phyloP scores from a whole-genome alignment of 2,329 filamentous ascomycete species.

The Lasiodiplodia sp. region DNA sequence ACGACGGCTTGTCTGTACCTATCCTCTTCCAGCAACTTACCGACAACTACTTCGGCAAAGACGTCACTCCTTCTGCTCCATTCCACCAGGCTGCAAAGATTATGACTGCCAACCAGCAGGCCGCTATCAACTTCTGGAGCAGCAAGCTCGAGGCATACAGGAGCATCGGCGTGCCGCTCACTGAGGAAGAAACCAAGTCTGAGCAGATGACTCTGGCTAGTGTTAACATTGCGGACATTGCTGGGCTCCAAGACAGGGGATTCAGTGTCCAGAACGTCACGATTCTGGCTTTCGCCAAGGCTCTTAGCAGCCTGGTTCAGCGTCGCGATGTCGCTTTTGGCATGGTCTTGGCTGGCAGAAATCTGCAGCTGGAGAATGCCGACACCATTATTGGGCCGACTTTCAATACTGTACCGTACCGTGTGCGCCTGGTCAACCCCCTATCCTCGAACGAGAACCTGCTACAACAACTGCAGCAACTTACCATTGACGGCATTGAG shows the following conservation, averaged over 20 bases:
- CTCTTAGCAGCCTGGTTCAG: conserved; percentile 32
- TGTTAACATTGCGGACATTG: conserved; percentile 52
- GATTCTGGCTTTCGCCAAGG: conserved; percentile 24
- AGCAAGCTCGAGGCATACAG: conserved; percentile 53
- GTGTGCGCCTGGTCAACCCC: conserved; percentile 45
- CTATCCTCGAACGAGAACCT: conserved; percentile 62
- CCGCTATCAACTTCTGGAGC: conserved; percentile 57
- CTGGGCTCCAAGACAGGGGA: conserved; percentile 8
- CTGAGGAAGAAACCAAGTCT: conserved; percentile 4
- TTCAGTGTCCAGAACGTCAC: conserved; percentile 55
- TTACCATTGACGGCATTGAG: conserved; percentile 49
- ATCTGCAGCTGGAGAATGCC: conserved; percentile 53
- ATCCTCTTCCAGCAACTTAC: conserved; percentile 46
- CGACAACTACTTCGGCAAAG: conserved; percentile 36
- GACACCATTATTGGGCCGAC: conserved; percentile 67
- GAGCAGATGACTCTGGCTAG: conserved; percentile 51
- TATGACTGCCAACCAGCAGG: conserved; percentile 49
- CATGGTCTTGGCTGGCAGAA: conserved; percentile 65
- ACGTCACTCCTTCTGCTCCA: conserved; percentile 18
- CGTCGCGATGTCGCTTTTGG: conserved; percentile 61
- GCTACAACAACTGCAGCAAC: conserved; percentile 68
- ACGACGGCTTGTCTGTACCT: conserved; percentile 45
- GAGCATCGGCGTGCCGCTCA: conserved; percentile 39
- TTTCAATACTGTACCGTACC: conserved; percentile 67
- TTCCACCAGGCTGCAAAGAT: conserved; percentile 57